These are phyloP conservation scores for Pichia sp. DNA, from an alignment of 1,139 yeast species.

Conservation along the genomic window DNA sequence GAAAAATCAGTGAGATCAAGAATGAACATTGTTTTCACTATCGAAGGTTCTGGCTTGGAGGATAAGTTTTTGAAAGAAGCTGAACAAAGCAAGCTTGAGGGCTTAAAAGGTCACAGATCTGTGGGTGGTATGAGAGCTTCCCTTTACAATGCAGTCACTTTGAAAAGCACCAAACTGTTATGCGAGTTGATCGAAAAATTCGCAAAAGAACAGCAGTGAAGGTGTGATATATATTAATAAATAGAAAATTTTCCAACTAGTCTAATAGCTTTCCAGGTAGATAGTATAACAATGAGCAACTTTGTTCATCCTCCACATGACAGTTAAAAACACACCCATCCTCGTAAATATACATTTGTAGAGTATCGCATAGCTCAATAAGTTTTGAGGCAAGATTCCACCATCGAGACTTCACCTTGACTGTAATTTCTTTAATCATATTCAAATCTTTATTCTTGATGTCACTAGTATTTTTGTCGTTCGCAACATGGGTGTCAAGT, in stretches of 20 bases:
- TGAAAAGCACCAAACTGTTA: conserved; percentile 57
- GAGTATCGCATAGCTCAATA: conserved; percentile 50
- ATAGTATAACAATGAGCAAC: conserved; percentile 52
- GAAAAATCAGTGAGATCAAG: conserved; percentile 61
- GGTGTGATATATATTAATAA: neutral
- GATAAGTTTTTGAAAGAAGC: conserved; percentile 59
- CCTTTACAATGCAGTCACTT: conserved; percentile 77
- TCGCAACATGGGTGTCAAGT: neutral
- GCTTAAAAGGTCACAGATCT: conserved; percentile 92
- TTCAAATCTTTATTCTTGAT: conserved; percentile 17
- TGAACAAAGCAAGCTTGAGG: conserved; percentile 50
- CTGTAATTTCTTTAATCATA: conserved; percentile 33
- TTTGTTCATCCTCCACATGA: conserved; percentile 50
- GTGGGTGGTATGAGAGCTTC: conserved; percentile 98
- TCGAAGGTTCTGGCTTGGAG: conserved; percentile 59
- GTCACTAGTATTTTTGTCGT: neutral
- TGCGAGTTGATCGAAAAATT: conserved; percentile 59
- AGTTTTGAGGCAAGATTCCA: conserved; percentile 56
- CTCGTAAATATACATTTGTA: conserved; percentile 46
- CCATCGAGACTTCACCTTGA: conserved; percentile 46
- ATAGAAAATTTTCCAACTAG: neutral
- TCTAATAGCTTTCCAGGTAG: conserved; percentile 20
- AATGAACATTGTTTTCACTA: conserved; percentile 91
- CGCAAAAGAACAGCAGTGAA: conserved; percentile 42
- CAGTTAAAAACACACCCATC: conserved; percentile 57